Evolutionary conservation across 139 green algal genomes (phyloP).

Genomic region (Pleodorina starrii): DNA sequence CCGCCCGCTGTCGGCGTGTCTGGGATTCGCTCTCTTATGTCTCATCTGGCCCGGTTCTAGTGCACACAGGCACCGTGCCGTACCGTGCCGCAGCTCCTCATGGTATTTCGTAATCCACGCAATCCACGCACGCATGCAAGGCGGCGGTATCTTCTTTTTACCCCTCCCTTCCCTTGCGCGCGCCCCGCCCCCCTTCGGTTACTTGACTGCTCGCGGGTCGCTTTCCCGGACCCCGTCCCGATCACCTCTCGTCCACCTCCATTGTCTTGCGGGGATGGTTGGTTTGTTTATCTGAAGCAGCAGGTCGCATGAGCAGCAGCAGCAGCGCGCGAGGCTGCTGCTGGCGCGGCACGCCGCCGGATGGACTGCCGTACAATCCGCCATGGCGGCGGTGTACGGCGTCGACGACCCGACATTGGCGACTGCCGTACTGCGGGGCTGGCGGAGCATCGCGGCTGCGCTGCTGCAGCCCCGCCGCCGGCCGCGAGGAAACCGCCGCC

Average conservation of each 20-base stretch:
- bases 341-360: not conserved
- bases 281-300: no score
- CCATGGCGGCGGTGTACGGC: not conserved
- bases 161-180: not conserved
- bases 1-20: no score
- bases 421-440: slow-evolving; percentile 8
- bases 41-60: no score
- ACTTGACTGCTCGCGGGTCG: not conserved
- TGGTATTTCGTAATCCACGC: no score
- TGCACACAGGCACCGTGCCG: no score
- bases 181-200: not conserved
- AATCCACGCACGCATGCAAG: no score
- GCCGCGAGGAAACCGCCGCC: no score
- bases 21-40: no score
- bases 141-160: not conserved
- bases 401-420: slow-evolving; percentile 2
- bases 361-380: not conserved
- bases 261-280: no score
- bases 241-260: no score
- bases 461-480: not conserved
- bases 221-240: not conserved
- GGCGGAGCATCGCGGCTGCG: slow-evolving; percentile 3
- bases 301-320: not conserved
- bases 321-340: not conserved
- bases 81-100: no score